Evolutionary conservation across 2,329 filamentous ascomycete genomes (phyloP).

Genomic region (Hirsutella rhossiliensis): DNA sequence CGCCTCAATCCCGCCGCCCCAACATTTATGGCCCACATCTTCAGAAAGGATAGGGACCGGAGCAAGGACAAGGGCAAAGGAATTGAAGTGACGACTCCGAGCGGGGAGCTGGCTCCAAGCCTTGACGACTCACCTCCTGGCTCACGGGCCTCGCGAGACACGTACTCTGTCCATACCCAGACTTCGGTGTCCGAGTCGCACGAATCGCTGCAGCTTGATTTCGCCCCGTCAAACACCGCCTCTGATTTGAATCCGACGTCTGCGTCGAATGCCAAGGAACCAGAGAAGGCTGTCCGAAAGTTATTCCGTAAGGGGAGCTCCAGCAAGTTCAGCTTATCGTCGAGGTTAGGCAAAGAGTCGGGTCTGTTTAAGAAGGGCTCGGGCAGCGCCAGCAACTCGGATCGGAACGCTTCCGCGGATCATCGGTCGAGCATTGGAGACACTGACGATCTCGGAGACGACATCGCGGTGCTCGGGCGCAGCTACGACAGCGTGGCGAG

Average conservation of each 20-base stretch:
- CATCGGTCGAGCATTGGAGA: slow-evolving; percentile 46
- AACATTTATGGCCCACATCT: slow-evolving; percentile 68
- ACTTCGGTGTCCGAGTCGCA: slow-evolving; percentile 48
- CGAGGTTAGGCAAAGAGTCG: slow-evolving; percentile 41
- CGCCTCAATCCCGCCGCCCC: slow-evolving; percentile 80
- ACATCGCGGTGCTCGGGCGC: slow-evolving; percentile 28
- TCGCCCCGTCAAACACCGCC: slow-evolving; percentile 41
- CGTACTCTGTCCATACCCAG: slow-evolving; percentile 44
- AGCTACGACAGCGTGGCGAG: slow-evolving; percentile 45
- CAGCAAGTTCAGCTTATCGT: slow-evolving; percentile 52
- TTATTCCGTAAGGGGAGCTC: slow-evolving; percentile 54
- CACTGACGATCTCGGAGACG: slow-evolving; percentile 38
- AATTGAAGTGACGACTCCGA: slow-evolving; percentile 21
- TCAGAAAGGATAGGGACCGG: slow-evolving; percentile 31
- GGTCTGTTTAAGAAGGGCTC: slow-evolving; percentile 46
- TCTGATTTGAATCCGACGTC: slow-evolving; percentile 36
- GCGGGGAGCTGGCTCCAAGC: slow-evolving; percentile 22
- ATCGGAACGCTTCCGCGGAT: slow-evolving; percentile 42
- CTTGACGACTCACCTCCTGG: slow-evolving; percentile 38
- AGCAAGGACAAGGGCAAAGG: slow-evolving; percentile 24
- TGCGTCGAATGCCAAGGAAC: slow-evolving; percentile 31
- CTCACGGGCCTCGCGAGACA: slow-evolving; percentile 43
- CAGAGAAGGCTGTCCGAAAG: slow-evolving; percentile 46
- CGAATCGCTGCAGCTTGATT: slow-evolving; percentile 45
- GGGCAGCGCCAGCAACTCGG: slow-evolving; percentile 43